Evolutionary conservation across 2,329 filamentous ascomycete genomes (phyloP), one percentile per base, ranked within the genome.

Genomic region (Aspergillus novoparasiticus): DNA sequence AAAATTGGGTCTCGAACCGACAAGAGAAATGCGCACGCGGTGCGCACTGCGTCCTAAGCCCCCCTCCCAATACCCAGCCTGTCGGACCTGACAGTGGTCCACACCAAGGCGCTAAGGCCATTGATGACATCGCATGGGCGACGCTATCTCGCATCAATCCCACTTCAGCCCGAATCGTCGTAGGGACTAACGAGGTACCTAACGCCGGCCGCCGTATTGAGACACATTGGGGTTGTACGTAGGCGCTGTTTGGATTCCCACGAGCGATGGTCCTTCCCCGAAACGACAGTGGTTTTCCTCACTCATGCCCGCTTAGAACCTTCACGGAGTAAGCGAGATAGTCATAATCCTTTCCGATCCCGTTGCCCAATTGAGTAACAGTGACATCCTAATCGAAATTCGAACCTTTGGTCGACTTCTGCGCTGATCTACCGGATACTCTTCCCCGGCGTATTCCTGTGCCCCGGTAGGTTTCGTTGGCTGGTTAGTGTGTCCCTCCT

Each of bases 361-460:
- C 51, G 59, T 64, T 61, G 16, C 58, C 58, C n/a, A 32, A 58
- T 58, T 57, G 32, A 55, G 28, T 48, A 60, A 58, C 61, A 26
- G 53, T 46, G 43, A 58, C 50, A 50, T 48, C 60, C 45, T 59
- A 61, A 59, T 63, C 55, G 58, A 60, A 66, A 58, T 61, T 65
- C 21, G 63, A 63, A 67, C 62, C 61, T 66, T 61, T 63, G 50
- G 23, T 48, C 57, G 39, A 50, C 65, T 46, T 57, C 63, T 61
- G 41, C 58, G 45, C 59, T 66, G 68, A 70, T 70, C 68, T 70
- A 64, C 69, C 68, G 68, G 69, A 58, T 59, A 21, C 48, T 46
- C 19, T 67, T 68, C 67, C 68, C 64, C 66, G 68, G 34, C 60
- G 56, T 56, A 59, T 62, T 62, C 51, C 55, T 50, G 58, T 62